Evolutionary conservation across 2,329 filamentous ascomycete genomes (phyloP).

Genomic region (Diaporthe longicolla): DNA sequence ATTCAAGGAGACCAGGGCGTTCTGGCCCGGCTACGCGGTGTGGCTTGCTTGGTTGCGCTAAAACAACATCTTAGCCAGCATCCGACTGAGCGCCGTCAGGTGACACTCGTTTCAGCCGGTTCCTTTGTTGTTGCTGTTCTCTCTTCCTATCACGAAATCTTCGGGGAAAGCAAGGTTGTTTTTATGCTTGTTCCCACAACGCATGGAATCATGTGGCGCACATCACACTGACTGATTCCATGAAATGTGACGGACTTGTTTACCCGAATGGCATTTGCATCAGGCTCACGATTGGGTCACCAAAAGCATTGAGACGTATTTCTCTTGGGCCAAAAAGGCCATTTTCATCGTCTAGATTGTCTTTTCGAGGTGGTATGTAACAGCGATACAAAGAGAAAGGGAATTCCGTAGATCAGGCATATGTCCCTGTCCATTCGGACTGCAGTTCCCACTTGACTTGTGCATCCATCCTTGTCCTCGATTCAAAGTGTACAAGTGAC

Average conservation of each 20-base stretch:
- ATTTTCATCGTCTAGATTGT: slow-evolving; percentile 39
- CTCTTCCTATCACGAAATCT: background rate
- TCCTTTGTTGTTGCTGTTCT: background rate
- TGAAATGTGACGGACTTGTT: background rate
- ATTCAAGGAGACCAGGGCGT: background rate
- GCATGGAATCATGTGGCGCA: background rate
- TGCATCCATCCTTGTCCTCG: slow-evolving; percentile 23
- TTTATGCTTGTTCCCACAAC: background rate
- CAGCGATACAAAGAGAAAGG: slow-evolving; percentile 39
- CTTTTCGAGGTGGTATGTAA: slow-evolving; percentile 36
- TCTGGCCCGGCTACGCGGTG: slow-evolving; percentile 17
- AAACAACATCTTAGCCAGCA: slow-evolving; percentile 19
- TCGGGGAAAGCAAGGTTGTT: background rate
- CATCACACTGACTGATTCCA: background rate
- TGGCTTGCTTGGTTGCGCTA: slow-evolving; percentile 16
- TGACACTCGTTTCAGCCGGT: background rate
- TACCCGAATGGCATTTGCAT: background rate
- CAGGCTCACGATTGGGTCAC: background rate
- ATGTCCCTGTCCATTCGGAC: slow-evolving; percentile 36
- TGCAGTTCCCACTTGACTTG: slow-evolving; percentile 38
- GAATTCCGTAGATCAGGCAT: slow-evolving; percentile 34
- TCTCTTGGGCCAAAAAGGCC: slow-evolving; percentile 13
- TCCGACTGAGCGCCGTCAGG: background rate
- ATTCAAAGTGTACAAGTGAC: slow-evolving; percentile 19
- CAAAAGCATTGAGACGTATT: background rate